Percentiles rank a stretch among this genome's conserved stretches.
Conservation (phyloP, 2,329 filamentous ascomycete species). For the Beauveria sp. region DNA sequence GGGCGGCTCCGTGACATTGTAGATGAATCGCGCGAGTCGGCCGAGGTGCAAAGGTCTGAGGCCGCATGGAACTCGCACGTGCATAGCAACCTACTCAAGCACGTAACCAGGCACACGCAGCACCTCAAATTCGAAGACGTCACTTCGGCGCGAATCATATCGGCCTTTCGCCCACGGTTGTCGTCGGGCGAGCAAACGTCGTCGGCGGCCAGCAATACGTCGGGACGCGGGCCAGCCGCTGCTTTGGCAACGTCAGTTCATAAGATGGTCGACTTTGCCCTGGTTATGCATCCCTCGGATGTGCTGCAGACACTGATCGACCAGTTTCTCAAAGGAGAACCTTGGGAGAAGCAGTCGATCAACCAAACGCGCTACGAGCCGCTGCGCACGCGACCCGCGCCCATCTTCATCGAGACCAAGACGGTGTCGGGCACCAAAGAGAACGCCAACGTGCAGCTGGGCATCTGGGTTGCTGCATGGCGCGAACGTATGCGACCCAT, state of each 20-base stretch:
- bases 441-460: slow-evolving; percentile 7
- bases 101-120: neutral
- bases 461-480: slow-evolving; percentile 13
- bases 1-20: neutral
- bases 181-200: neutral
- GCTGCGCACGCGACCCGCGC: slow-evolving; percentile 5
- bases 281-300: slow-evolving; percentile 1
- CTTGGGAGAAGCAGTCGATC: neutral
- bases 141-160: slow-evolving; percentile 9
- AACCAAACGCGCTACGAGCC: slow-evolving; percentile 10
- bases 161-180: slow-evolving; percentile 3
- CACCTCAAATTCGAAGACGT: slow-evolving; percentile 8
- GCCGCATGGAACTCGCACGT: slow-evolving; percentile 11
- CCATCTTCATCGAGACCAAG: slow-evolving; percentile 12
- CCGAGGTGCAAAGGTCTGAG: slow-evolving; percentile 5
- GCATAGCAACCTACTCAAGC: slow-evolving; percentile 3
- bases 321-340: neutral
- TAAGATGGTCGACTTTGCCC: slow-evolving; percentile 14
- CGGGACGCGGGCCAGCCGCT: neutral
- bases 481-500: slow-evolving; percentile 12
- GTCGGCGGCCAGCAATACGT: neutral
- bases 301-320: slow-evolving; percentile 2
- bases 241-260: neutral
- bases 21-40: neutral
- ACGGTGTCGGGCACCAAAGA: slow-evolving; percentile 5